Conservation (phyloP, 306 rosid species). For the Vicia faba region DNA sequence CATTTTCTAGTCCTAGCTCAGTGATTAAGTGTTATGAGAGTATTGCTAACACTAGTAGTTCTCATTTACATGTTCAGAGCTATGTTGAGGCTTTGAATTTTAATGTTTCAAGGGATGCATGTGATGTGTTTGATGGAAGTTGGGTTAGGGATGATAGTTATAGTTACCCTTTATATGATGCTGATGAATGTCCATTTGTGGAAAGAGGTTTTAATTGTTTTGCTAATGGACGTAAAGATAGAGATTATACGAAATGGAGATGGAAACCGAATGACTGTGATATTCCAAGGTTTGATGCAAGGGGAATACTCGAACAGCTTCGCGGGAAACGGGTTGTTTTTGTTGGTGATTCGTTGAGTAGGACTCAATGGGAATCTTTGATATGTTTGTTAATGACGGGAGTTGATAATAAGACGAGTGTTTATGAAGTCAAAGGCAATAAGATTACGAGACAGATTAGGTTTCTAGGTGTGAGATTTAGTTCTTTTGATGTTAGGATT, state of each 20-base stretch:
- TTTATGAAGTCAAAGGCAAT: conserved; percentile 75
- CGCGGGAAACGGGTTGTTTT: conserved; percentile 82
- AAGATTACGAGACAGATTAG: conserved; percentile 67
- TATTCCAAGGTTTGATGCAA: conserved; percentile 68
- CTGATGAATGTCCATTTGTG: conserved; percentile 69
- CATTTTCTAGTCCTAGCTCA: conserved; percentile 48
- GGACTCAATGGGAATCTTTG: conserved; percentile 97
- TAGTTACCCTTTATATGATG: conserved; percentile 72
- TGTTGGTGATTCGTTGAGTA: conserved; percentile 87
- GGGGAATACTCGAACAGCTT: conserved; percentile 54
- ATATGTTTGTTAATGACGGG: conserved; percentile 83
- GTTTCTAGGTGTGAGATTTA: conserved; percentile 67
- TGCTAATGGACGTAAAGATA: conserved; percentile 74
- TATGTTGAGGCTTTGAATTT: conserved; percentile 37
- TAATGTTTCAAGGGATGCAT: conserved; percentile 40
- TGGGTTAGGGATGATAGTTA: conserved; percentile 69
- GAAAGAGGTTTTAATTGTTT: conserved; percentile 84
- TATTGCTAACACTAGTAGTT: conserved; percentile 23
- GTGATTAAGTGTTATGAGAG: conserved; percentile 41
- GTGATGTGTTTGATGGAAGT: conserved; percentile 77
- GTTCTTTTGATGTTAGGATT: conserved; percentile 54
- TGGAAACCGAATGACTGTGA: conserved; percentile 82
- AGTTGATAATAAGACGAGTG: conserved; percentile 72
- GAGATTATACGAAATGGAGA: conserved; percentile 72
- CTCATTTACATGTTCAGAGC: conserved; percentile 41